These are phyloP conservation scores for Coniochaeta prunicola DNA, from an alignment of 2,329 filamentous ascomycete species.

Conservation along the genomic window DNA sequence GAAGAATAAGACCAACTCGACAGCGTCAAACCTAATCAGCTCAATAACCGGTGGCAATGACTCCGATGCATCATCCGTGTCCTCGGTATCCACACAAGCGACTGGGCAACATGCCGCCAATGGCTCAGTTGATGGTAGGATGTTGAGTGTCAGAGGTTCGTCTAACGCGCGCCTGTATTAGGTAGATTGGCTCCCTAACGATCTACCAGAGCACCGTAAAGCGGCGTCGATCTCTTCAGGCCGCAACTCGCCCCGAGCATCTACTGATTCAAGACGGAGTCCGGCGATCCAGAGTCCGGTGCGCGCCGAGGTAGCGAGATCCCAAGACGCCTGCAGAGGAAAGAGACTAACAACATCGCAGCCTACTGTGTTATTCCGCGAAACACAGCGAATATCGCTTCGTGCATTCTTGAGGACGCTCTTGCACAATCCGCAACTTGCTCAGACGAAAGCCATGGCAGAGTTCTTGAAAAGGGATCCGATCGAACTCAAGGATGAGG, in stretches of 20 bases:
- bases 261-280: slow-evolving; percentile 32
- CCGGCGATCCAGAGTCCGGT: slow-evolving; percentile 19
- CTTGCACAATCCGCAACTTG: slow-evolving; percentile 76
- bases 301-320: slow-evolving; percentile 14
- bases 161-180: background rate
- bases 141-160: slow-evolving; percentile 35
- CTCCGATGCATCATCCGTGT: slow-evolving; percentile 73
- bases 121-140: slow-evolving; percentile 19
- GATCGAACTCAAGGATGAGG: slow-evolving; percentile 70
- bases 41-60: slow-evolving; percentile 52
- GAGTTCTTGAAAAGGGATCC: slow-evolving; percentile 75
- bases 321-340: background rate
- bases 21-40: slow-evolving; percentile 49
- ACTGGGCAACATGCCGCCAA: slow-evolving; percentile 26
- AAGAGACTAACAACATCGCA: slow-evolving; percentile 7
- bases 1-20: slow-evolving; percentile 81
- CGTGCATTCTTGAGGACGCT: slow-evolving; percentile 85
- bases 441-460: slow-evolving; percentile 72
- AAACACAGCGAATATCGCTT: slow-evolving; percentile 85
- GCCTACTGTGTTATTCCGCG: slow-evolving; percentile 62
- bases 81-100: slow-evolving; percentile 66
- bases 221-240: slow-evolving; percentile 28
- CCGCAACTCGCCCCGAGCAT: slow-evolving; percentile 32
- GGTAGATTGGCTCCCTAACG: background rate
- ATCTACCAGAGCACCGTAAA: slow-evolving; percentile 24